These are phyloP conservation scores for Dendryphion nanum DNA, from an alignment of 2,329 filamentous ascomycete genomes.

Conservation along the genomic window DNA sequence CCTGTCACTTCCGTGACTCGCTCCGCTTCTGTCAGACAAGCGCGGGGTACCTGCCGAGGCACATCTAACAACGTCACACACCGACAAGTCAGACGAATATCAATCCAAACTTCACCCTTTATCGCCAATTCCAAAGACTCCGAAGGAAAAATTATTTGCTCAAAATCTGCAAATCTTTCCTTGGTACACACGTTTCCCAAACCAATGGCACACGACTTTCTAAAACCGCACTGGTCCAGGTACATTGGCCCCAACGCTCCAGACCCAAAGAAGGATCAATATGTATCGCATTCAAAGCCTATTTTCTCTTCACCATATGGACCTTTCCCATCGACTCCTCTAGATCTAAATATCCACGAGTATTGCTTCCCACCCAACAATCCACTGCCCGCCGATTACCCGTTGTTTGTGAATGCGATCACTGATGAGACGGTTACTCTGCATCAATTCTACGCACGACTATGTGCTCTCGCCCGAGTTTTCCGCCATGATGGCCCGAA, in stretches of 20 bases:
- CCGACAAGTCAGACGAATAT: too few relatives aligned
- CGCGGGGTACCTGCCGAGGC: too few relatives aligned
- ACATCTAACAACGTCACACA: too few relatives aligned
- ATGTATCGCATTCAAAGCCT: slow-evolving; percentile 13
- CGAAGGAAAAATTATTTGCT: too few relatives aligned
- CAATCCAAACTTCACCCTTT: too few relatives aligned
- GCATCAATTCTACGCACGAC: slow-evolving; percentile 25
- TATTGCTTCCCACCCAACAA: slow-evolving; percentile 27
- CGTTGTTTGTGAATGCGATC: slow-evolving; percentile 26
- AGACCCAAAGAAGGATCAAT: slow-evolving; percentile 19
- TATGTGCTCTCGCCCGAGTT: slow-evolving; percentile 26
- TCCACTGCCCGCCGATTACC: slow-evolving; percentile 26
- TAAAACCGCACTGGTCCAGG: slow-evolving; percentile 25
- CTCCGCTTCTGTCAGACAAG: too few relatives aligned
- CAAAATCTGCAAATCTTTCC: too few relatives aligned
- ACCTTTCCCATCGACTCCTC: slow-evolving; percentile 22
- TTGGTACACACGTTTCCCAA: too few relatives aligned
- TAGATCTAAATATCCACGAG: slow-evolving; percentile 30
- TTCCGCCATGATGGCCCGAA: slow-evolving; percentile 27
- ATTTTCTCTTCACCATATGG: slow-evolving; percentile 28
- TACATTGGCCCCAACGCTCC: slow-evolving; percentile 22
- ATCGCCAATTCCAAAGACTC: too few relatives aligned
- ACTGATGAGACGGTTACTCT: slow-evolving; percentile 25
- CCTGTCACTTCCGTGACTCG: too few relatives aligned
- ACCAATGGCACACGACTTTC: slow-evolving; percentile 22